Conservation (phyloP, 495 filamentous ascomycete species). For the Penicillium taxi region DNA sequence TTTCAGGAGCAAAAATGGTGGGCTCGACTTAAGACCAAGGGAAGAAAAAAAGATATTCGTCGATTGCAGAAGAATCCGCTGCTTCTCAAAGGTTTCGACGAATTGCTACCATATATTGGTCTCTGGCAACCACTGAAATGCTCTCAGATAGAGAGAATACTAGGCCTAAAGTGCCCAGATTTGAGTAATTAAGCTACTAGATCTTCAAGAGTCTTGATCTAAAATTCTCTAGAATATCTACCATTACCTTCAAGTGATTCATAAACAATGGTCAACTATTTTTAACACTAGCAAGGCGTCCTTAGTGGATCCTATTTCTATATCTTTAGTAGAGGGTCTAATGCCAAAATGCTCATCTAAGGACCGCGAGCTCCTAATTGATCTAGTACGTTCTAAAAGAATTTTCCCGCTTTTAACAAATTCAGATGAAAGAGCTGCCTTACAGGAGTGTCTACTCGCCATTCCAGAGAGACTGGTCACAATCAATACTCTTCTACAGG, state of each 20-base stretch:
- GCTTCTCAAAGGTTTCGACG: slow-evolving; percentile 5
- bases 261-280: slow-evolving; percentile 1
- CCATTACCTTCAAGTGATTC: slow-evolving; percentile 3
- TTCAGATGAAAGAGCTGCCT: not conserved
- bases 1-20: slow-evolving; percentile 5
- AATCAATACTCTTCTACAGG: slow-evolving; percentile 3
- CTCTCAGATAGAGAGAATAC: slow-evolving; percentile 6
- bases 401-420: slow-evolving; percentile 2
- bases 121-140: slow-evolving; percentile 9
- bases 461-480: slow-evolving; percentile 4
- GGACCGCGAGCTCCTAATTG: slow-evolving; percentile 1
- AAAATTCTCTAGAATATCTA: slow-evolving; percentile 1
- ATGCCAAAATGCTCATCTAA: not conserved
- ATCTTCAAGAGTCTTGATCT: not conserved
- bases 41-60: slow-evolving; percentile 6
- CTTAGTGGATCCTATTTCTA: not conserved
- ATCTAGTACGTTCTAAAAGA: not conserved
- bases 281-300: not conserved
- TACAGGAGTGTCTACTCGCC: not conserved
- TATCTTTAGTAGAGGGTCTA: not conserved
- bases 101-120: slow-evolving; percentile 6
- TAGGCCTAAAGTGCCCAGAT: slow-evolving; percentile 5
- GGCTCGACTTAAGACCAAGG: slow-evolving; percentile 3
- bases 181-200: not conserved
- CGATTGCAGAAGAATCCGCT: slow-evolving; percentile 1